A percentile compares a stretch with the other conserved stretches of the same genome.
These are phyloP conservation scores for Globisporangium yorkense DNA, from an alignment of 352 stramenopile species.

Conservation along the genomic window DNA sequence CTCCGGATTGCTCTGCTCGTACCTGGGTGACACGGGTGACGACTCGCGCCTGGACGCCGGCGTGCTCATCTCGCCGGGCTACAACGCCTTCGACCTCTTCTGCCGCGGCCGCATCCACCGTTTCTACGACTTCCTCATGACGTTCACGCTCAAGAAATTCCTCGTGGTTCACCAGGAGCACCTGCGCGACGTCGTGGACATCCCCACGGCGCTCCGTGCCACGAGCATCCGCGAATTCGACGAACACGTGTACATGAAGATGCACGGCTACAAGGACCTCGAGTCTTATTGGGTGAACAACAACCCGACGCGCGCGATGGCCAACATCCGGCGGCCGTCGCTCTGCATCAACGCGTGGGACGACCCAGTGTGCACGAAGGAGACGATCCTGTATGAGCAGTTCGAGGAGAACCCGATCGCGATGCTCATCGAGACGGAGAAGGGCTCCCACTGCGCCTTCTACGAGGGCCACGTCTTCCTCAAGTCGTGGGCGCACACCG, in stretches of 20 bases:
- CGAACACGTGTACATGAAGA: constrained; percentile 72
- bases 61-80: constrained; percentile 70
- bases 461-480: constrained; percentile 53
- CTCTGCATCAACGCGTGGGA: constrained; percentile 75
- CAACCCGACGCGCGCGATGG: constrained; percentile 63
- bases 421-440: constrained; percentile 50
- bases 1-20: constrained; percentile 62
- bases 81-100: constrained; percentile 76
- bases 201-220: constrained; percentile 35
- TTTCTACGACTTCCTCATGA: constrained; percentile 77
- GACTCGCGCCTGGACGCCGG: constrained; percentile 43
- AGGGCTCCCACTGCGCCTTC: constrained; percentile 76
- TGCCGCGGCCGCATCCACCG: constrained; percentile 53
- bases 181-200: constrained; percentile 40
- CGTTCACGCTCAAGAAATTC: constrained; percentile 63
- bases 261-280: constrained; percentile 65
- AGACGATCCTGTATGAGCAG: constrained; percentile 57
- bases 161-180: constrained; percentile 40
- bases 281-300: constrained; percentile 68
- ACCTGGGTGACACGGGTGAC: constrained; percentile 57
- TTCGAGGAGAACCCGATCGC: constrained; percentile 43
- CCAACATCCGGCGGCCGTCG: constrained; percentile 47
- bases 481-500: constrained; percentile 60
- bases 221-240: constrained; percentile 68
- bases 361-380: constrained; percentile 70